Conservation (phyloP, 164 flowering plant genomes). For the Santalum album region DNA sequence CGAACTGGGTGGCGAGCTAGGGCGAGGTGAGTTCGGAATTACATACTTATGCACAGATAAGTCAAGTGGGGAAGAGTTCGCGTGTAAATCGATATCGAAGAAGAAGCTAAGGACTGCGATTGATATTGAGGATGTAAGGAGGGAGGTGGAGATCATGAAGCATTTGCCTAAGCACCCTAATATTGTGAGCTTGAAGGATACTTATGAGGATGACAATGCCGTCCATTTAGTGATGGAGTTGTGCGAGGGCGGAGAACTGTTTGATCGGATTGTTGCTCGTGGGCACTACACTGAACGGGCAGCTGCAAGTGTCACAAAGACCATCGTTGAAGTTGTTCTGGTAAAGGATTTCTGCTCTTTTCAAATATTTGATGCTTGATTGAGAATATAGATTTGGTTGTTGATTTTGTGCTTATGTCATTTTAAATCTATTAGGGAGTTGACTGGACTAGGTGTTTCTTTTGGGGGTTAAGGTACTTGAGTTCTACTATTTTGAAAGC, state of each 20-base stretch:
- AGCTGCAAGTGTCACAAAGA: constrained; percentile 27
- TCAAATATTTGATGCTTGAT: too few relatives aligned
- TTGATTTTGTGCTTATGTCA: too few relatives aligned
- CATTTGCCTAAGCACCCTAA: constrained; percentile 33
- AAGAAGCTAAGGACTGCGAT: constrained; percentile 32
- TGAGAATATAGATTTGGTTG: too few relatives aligned
- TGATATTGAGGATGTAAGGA: constrained; percentile 34
- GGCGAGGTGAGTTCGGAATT: constrained; percentile 31
- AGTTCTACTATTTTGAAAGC: too few relatives aligned
- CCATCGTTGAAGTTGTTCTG: constrained; percentile 37
- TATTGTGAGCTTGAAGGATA: constrained; percentile 30
- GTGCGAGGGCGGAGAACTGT: constrained; percentile 38
- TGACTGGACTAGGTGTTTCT: too few relatives aligned
- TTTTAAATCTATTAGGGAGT: too few relatives aligned
- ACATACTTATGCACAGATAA: constrained; percentile 26
- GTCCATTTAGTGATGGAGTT: constrained; percentile 36
- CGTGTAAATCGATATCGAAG: constrained; percentile 36
- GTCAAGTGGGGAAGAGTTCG: constrained; percentile 14
- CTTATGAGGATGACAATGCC: constrained; percentile 30
- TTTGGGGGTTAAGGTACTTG: too few relatives aligned
- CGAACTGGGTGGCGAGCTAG: constrained; percentile 28
- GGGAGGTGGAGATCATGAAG: constrained; percentile 37
- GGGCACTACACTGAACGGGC: constrained; percentile 39
- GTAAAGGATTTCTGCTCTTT: constrained; percentile 7
- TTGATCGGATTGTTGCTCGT: constrained; percentile 35